Evolutionary conservation across 805 yeast species (phyloP).

Genomic region (Wickerhamomyces bisporus): DNA sequence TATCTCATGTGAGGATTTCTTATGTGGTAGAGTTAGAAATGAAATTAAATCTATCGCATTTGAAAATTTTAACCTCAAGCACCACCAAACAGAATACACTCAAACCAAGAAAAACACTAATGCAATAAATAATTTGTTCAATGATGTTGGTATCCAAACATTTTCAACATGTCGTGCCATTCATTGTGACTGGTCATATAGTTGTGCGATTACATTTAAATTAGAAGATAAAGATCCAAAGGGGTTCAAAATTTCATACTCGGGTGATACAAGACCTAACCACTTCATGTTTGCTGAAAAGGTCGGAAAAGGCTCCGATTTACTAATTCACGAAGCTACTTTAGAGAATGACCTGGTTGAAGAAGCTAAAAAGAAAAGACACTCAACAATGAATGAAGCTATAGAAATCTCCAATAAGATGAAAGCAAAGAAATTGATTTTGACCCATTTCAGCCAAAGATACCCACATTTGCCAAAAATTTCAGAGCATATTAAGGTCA

Average conservation of each 20-base stretch:
- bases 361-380: constrained; percentile 80
- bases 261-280: constrained; percentile 94
- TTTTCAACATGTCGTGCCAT: constrained; percentile 67
- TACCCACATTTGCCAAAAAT: constrained; percentile 55
- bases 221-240: constrained; percentile 20
- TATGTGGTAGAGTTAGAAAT: constrained; percentile 31
- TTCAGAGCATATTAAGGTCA: constrained; percentile 23
- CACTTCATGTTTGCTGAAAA: constrained; percentile 45
- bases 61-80: constrained; percentile 10
- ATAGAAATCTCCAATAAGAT: constrained; percentile 61
- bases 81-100: not conserved
- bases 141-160: constrained; percentile 36
- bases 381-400: constrained; percentile 88
- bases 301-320: constrained; percentile 62
- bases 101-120: constrained; percentile 18
- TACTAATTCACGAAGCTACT: constrained; percentile 91
- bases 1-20: constrained; percentile 57
- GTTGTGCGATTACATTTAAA: constrained; percentile 48
- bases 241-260: constrained; percentile 73
- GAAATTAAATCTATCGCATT: constrained; percentile 27
- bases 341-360: constrained; percentile 70
- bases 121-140: constrained; percentile 31
- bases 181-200: constrained; percentile 83
- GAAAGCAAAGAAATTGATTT: constrained; percentile 63
- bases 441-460: constrained; percentile 93